phyloP scores from a whole-genome alignment of 257 asterid genomes.

The Nicotiana paniculata region DNA sequence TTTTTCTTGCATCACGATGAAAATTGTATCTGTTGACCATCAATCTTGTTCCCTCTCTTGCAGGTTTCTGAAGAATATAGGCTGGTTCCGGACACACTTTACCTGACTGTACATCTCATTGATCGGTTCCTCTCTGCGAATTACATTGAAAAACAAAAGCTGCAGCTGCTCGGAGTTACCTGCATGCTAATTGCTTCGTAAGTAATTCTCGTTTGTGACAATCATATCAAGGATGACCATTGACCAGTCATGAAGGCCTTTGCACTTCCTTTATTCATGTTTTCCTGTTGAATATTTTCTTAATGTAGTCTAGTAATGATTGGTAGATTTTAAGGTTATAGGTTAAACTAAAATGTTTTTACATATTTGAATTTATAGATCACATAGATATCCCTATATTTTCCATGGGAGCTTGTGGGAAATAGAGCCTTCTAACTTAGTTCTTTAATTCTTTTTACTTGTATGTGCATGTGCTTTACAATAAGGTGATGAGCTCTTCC shows the following conservation, averaged over 20 bases:
- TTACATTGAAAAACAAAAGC: conserved; percentile 74
- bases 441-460: background rate
- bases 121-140: conserved; percentile 76
- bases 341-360: background rate
- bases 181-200: conserved; percentile 99
- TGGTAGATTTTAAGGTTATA: background rate
- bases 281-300: background rate
- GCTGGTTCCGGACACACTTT: conserved; percentile 92
- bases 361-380: background rate
- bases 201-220: conserved; percentile 20
- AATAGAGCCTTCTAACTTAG: background rate
- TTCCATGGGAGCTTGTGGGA: background rate
- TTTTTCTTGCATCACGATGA: background rate
- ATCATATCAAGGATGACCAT: background rate
- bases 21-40: background rate
- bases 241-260: background rate
- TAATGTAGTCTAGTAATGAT: background rate
- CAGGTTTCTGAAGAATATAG: conserved; percentile 96
- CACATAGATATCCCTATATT: background rate
- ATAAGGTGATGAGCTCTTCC: background rate
- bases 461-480: background rate
- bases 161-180: conserved; percentile 95
- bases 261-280: background rate
- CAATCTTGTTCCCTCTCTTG: conserved; percentile 21
- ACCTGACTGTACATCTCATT: conserved; percentile 92